Conservation (phyloP, 108 stramenopile species). For the Fragilaria crotonensis region DNA sequence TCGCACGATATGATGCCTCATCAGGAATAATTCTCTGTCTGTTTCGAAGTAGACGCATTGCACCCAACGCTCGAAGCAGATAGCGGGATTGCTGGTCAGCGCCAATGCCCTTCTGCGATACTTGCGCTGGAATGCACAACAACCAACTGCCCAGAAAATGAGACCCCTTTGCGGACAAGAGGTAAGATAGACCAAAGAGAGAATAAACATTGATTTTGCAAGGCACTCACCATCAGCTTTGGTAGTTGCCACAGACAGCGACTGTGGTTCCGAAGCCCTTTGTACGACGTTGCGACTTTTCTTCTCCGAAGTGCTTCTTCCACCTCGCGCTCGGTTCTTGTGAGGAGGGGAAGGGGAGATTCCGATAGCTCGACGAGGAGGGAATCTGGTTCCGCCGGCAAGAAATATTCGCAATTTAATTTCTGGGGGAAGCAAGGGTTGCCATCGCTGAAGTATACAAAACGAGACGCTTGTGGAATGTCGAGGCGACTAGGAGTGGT, state of each 20-base stretch:
- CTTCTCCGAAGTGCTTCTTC: slow-evolving; percentile 61
- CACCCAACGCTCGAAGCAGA: slow-evolving; percentile 74
- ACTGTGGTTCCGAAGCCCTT: slow-evolving; percentile 66
- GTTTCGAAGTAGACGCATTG: slow-evolving; percentile 56
- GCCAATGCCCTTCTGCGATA: slow-evolving; percentile 46
- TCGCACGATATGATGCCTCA: slow-evolving; percentile 76
- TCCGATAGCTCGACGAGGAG: slow-evolving; percentile 46
- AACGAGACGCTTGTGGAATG: slow-evolving; percentile 40
- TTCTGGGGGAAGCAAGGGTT: slow-evolving; percentile 74
- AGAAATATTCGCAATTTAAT: slow-evolving; percentile 42
- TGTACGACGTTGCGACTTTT: slow-evolving; percentile 48
- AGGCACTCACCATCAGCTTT: slow-evolving; percentile 58
- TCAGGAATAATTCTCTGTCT: slow-evolving; percentile 73
- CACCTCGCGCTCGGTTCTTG: slow-evolving; percentile 63
- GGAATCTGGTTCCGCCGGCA: slow-evolving; percentile 64
- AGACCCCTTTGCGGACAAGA: slow-evolving; percentile 35
- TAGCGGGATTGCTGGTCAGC: slow-evolving; percentile 59
- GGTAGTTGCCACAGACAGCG: slow-evolving; percentile 82
- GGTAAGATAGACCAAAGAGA: not conserved
- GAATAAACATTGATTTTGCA: not conserved
- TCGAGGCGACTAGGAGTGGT: slow-evolving; percentile 44
- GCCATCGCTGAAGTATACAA: slow-evolving; percentile 72
- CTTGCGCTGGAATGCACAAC: slow-evolving; percentile 64
- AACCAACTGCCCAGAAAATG: slow-evolving; percentile 77
- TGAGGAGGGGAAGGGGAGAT: slow-evolving; percentile 53